phyloP scores from a whole-genome alignment of 371 early-diverging fungal species.

The Rhizopus microsporus region DNA sequence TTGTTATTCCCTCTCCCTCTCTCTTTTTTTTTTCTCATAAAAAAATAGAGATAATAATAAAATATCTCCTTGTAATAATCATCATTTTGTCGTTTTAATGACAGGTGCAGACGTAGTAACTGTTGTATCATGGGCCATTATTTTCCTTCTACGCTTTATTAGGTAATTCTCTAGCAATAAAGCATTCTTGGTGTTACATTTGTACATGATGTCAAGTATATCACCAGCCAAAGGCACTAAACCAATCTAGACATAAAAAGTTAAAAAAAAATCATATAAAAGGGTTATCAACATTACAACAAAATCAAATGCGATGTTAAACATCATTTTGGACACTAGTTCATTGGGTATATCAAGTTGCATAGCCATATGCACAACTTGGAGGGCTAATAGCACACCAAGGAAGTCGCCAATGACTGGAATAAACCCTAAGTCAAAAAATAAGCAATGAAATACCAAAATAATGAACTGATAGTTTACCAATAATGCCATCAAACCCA shows the following conservation, averaged over 20 bases:
- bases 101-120: not conserved
- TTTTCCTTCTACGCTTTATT: constrained; percentile 15
- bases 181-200: constrained; percentile 48
- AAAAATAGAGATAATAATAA: too few species aligned
- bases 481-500: constrained; percentile 53
- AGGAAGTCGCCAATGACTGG: constrained; percentile 53
- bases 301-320: constrained; percentile 51
- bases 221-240: constrained; percentile 52
- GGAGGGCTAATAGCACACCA: constrained; percentile 36
- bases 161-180: constrained; percentile 33
- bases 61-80: too few species aligned
- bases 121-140: not conserved
- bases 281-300: constrained; percentile 20
- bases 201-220: constrained; percentile 39
- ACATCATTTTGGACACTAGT: constrained; percentile 42
- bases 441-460: not conserved
- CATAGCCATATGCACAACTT: constrained; percentile 38
- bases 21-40: not conserved
- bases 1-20: constrained; percentile 1
- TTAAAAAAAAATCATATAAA: not conserved
- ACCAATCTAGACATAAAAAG: constrained; percentile 32
- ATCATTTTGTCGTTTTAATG: too few species aligned
- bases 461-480: constrained; percentile 23
- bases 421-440: constrained; percentile 40
- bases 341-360: constrained; percentile 39